These are phyloP conservation scores for Backusella tuberculispora DNA, from an alignment of 192 early-diverging fungal genomes.

Conservation along the genomic window DNA sequence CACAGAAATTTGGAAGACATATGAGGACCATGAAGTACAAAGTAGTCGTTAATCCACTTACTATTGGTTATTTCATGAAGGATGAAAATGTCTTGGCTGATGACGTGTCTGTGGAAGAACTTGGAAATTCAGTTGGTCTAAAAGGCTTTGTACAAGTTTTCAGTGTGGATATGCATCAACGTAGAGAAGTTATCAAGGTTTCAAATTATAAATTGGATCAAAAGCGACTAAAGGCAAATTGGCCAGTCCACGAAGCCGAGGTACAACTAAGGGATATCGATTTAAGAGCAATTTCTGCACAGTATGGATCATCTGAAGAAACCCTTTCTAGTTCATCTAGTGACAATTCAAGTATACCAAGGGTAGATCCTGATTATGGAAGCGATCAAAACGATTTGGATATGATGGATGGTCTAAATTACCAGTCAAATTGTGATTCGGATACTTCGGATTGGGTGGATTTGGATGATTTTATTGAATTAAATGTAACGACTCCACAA, in stretches of 20 bases:
- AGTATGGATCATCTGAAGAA: slow-evolving; percentile 5
- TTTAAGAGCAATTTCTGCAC: slow-evolving; percentile 37
- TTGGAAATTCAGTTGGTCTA: slow-evolving; percentile 42
- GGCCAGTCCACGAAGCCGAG: slow-evolving; percentile 47
- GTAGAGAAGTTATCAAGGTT: slow-evolving; percentile 31
- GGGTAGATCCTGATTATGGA: background rate
- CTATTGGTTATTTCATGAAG: slow-evolving; percentile 45
- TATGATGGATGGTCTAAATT: slow-evolving; percentile 22
- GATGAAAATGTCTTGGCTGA: slow-evolving; percentile 35
- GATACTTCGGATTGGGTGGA: slow-evolving; percentile 50
- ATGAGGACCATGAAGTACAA: slow-evolving; percentile 49
- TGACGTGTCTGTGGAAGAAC: slow-evolving; percentile 26
- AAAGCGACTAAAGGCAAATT: slow-evolving; percentile 39
- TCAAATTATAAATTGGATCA: slow-evolving; percentile 28
- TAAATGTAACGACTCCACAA: slow-evolving; percentile 39
- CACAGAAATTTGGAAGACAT: slow-evolving; percentile 46
- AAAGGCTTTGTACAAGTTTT: slow-evolving; percentile 42
- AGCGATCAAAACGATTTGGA: slow-evolving; percentile 2
- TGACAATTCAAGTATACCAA: background rate
- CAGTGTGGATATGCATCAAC: slow-evolving; percentile 47
- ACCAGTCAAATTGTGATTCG: slow-evolving; percentile 17
- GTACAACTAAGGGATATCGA: slow-evolving; percentile 44
- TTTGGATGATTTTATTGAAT: slow-evolving; percentile 56
- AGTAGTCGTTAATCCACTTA: slow-evolving; percentile 38
- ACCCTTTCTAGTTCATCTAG: background rate